Evolutionary conservation across 495 filamentous ascomycete genomes (phyloP).

Genomic region (Pseudoneurospora amorphoporcata): DNA sequence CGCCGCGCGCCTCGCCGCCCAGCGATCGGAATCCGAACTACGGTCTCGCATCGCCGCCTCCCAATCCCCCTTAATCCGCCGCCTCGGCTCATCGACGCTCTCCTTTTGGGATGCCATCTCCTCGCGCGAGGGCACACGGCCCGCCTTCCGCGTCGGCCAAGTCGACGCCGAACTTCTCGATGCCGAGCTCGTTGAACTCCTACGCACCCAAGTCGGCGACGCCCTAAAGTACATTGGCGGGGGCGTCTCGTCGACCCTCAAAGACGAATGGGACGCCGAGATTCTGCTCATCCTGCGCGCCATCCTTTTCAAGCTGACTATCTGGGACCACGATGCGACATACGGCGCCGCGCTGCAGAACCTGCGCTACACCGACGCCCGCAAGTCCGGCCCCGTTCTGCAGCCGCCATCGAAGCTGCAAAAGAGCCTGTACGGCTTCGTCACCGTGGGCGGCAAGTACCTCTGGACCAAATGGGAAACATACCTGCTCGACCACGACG

Average conservation of each 20-base stretch:
- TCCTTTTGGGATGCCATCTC: constrained; percentile 59
- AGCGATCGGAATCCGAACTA: constrained; percentile 48
- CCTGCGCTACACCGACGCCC: constrained; percentile 78
- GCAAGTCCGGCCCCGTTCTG: constrained; percentile 49
- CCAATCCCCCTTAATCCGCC: constrained; percentile 52
- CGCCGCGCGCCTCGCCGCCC: constrained; percentile 44
- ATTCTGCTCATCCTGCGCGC: constrained; percentile 68
- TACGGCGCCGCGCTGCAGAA: constrained; percentile 93
- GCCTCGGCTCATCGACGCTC: constrained; percentile 45
- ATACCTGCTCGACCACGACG: constrained; percentile 66
- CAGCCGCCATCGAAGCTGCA: constrained; percentile 60
- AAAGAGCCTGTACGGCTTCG: constrained; percentile 70
- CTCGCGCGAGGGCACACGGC: constrained; percentile 67
- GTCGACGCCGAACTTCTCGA: constrained; percentile 94
- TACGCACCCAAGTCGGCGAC: constrained; percentile 81
- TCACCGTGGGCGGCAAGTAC: constrained; percentile 83
- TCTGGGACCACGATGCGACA: constrained; percentile 92
- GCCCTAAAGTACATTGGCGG: constrained; percentile 80
- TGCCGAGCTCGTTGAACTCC: constrained; percentile 77
- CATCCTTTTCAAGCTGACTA: constrained; percentile 82
- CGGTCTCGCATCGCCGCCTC: constrained; percentile 45
- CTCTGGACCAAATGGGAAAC: constrained; percentile 84
- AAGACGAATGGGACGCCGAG: constrained; percentile 79
- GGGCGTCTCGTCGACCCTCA: constrained; percentile 22
- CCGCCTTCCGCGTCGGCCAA: constrained; percentile 89